Evolutionary conservation across 164 flowering plant species (phyloP).

Genomic region (Dillenia turbinata): DNA sequence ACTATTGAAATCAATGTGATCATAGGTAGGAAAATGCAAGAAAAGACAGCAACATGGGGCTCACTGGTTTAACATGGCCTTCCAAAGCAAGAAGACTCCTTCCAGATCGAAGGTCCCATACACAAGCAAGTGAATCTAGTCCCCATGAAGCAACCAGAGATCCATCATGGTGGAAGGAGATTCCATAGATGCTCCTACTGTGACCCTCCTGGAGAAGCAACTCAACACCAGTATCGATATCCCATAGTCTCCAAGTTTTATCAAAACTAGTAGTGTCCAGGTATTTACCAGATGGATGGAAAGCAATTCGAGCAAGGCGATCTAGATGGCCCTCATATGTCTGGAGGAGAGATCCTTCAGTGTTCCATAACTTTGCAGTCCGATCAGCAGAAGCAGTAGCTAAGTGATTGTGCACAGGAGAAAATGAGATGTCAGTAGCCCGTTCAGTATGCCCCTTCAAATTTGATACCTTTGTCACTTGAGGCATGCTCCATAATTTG

Average conservation of each 20-base stretch:
- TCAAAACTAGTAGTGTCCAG: slow-evolving; percentile 94
- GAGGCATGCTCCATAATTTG: slow-evolving; percentile 91
- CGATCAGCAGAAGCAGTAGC: slow-evolving; percentile 98
- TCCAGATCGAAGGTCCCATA: slow-evolving; percentile 97
- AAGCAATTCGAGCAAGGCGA: slow-evolving; percentile 87
- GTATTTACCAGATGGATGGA: slow-evolving; percentile 96
- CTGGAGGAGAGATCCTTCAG: slow-evolving; percentile 61
- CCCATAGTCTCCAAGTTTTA: slow-evolving; percentile 99
- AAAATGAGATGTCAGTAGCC: slow-evolving; percentile 88
- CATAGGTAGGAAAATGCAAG: neutral
- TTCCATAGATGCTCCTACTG: slow-evolving; percentile 83
- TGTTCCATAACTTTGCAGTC: slow-evolving; percentile 85
- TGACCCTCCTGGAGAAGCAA: slow-evolving; percentile 99
- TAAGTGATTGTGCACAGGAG: slow-evolving; percentile 59
- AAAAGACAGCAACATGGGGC: slow-evolving; percentile 6
- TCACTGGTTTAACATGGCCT: slow-evolving; percentile 96
- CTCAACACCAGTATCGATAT: slow-evolving; percentile 72
- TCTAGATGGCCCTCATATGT: slow-evolving; percentile 89
- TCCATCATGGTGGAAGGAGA: slow-evolving; percentile 90
- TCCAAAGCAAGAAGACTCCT: slow-evolving; percentile 87
- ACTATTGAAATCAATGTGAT: neutral
- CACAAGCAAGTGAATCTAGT: slow-evolving; percentile 89
- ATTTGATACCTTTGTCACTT: slow-evolving; percentile 47
- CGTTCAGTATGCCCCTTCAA: slow-evolving; percentile 92
- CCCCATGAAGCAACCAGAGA: slow-evolving; percentile 94